Evolutionary conservation across 495 filamentous ascomycete genomes (phyloP).

Genomic region (Neurospora tetrasperma): DNA sequence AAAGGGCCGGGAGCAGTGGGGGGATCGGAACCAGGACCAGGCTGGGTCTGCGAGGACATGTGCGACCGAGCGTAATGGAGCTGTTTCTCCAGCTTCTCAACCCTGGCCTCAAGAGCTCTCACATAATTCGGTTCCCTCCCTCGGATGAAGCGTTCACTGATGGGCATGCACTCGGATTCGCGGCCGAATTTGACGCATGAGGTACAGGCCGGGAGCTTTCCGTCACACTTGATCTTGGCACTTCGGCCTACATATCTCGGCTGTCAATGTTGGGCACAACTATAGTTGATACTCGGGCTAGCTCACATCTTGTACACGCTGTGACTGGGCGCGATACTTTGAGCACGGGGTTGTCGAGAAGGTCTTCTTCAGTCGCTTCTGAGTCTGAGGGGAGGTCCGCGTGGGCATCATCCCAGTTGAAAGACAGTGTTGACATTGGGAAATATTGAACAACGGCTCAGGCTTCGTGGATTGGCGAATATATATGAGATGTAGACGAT

Average conservation of each 20-base stretch:
- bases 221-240: conserved; percentile 94
- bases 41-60: conserved; percentile 34
- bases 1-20: conserved; percentile 24
- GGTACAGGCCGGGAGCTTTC: conserved; percentile 85
- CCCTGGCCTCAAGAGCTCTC: conserved; percentile 75
- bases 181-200: conserved; percentile 82
- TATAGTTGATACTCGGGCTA: neutral
- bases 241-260: conserved; percentile 43
- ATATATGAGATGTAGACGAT: neutral
- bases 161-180: conserved; percentile 75
- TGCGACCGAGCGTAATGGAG: conserved; percentile 50
- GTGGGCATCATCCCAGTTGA: neutral
- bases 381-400: neutral
- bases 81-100: conserved; percentile 73
- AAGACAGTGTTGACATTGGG: neutral
- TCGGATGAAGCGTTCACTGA: conserved; percentile 85
- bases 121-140: conserved; percentile 95
- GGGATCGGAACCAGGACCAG: conserved; percentile 31
- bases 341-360: conserved; percentile 64
- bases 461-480: too few relatives aligned
- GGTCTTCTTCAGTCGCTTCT: neutral
- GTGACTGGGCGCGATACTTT: conserved; percentile 86
- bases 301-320: conserved; percentile 78
- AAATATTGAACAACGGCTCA: too few relatives aligned
- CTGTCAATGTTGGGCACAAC: conserved; percentile 11